These are phyloP conservation scores for Cercospora citrullina DNA, from an alignment of 2,329 filamentous ascomycete genomes.

Conservation along the genomic window DNA sequence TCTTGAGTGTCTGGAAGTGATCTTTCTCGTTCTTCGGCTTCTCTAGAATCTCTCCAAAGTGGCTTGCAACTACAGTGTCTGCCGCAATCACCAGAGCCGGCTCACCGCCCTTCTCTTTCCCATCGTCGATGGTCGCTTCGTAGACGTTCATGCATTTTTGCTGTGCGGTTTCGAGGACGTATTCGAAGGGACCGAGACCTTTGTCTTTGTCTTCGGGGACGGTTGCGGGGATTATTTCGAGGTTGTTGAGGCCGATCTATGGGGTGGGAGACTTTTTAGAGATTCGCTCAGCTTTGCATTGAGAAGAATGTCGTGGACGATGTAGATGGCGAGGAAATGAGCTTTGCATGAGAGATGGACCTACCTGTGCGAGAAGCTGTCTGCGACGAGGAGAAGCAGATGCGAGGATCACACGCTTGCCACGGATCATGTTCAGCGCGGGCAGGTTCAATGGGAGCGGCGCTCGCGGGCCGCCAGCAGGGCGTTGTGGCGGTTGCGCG, in stretches of 20 bases:
- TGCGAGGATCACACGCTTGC: conserved; percentile 82
- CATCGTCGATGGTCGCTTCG: conserved; percentile 57
- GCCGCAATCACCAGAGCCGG: conserved; percentile 27
- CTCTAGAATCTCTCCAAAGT: conserved; percentile 77
- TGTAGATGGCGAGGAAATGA: too few relatives aligned
- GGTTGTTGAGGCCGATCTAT: conserved; percentile 73
- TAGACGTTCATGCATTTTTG: conserved; percentile 81
- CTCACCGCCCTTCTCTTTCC: conserved; percentile 52
- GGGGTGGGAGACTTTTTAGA: conserved; percentile 17
- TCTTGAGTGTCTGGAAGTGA: conserved; percentile 80
- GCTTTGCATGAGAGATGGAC: conserved; percentile 9
- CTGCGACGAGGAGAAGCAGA: conserved; percentile 84
- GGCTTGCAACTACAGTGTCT: conserved; percentile 67
- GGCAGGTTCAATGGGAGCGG: conserved; percentile 75
- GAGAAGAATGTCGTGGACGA: background rate
- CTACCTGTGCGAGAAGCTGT: conserved; percentile 72
- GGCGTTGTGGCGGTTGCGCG: conserved; percentile 22
- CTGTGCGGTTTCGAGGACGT: conserved; percentile 82
- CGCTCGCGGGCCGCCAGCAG: conserved; percentile 43
- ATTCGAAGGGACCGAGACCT: conserved; percentile 76
- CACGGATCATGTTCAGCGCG: conserved; percentile 71
- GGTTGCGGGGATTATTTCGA: conserved; percentile 82
- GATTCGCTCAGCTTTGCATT: conserved; percentile 25
- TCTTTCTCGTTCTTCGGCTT: conserved; percentile 82
- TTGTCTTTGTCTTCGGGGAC: conserved; percentile 87